Base-by-base conservation (phyloP, 2,329 filamentous ascomycete genomes). In the Cyclaneusma minus region DNA sequence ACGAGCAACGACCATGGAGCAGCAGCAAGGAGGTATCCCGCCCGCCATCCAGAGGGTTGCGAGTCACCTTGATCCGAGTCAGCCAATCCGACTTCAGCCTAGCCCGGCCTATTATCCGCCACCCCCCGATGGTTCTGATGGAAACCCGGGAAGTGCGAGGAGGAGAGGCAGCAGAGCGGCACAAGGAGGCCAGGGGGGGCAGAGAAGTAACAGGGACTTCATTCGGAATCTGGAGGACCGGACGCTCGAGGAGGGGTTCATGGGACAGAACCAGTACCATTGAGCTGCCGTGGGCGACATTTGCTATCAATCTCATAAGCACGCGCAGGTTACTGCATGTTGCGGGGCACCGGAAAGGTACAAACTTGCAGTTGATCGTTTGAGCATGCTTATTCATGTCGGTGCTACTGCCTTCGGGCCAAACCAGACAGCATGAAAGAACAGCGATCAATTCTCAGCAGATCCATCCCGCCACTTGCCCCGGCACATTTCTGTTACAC, bases 41-140 rank as follows among this genome's bases (percentile, higher is more conserved):
- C 76, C 81, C 9, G 76, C 85, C 3, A 82, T 98, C 31, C 89
- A 98, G 52, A 68, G 89, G 40, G 89, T 98, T 13, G 89, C 89
- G 21, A 93, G 84, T 48, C 87, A 95, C 51, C 67, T 98, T 22
- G 89, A 98, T 45, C 89, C 89, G 2, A 95, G 73, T 41, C 81
- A 85, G 33, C 89, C 89, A 0, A 95, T 98, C 43, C 71, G 89
- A 25, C 55, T 95, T 30, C 89, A 98, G 48, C 89, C 89, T 3
- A 94, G 84, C 41, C 89, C 89, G 4, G 89, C 89, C 2, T 98
- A 98, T 52, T 98, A 95, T 42, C 89, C 89, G 7, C 89, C 89
- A 12, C 81, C 87, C 2, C 73, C 79, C 5, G 87, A 95, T 37
- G 81, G 83, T 7, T 73, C 82, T 41, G 68, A 80, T 33, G 58